Evolutionary conservation across 768 basidiomycete species (phyloP).

Genomic region (Leccinum rimulosum): DNA sequence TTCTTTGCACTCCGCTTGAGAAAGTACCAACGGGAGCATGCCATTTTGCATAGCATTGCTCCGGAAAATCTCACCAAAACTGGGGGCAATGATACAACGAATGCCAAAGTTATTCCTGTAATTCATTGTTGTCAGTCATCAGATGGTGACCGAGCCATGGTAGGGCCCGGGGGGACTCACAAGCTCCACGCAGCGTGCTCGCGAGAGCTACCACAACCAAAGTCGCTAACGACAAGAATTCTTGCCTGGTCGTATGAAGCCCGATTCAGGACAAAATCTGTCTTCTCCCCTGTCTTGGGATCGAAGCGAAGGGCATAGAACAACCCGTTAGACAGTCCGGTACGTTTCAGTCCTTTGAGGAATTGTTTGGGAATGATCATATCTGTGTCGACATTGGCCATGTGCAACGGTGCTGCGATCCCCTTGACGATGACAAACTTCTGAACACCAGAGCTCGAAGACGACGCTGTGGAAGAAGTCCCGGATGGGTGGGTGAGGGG

Average conservation of each 20-base stretch:
- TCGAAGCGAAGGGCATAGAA: conserved; percentile 83
- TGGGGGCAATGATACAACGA: conserved; percentile 81
- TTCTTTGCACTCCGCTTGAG: conserved; percentile 67
- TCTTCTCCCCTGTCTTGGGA: conserved; percentile 70
- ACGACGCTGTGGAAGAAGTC: conserved; percentile 33
- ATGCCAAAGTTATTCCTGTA: conserved; percentile 86
- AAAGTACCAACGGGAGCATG: conserved; percentile 75
- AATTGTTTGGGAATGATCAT: conserved; percentile 95
- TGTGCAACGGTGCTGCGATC: conserved; percentile 74
- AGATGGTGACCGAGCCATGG: not conserved
- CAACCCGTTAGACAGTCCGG: conserved; percentile 80
- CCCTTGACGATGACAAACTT: conserved; percentile 74
- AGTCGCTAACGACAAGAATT: conserved; percentile 86
- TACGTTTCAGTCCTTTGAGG: conserved; percentile 87
- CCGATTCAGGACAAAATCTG: conserved; percentile 83
- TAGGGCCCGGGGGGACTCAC: conserved; percentile 44
- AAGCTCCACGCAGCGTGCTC: conserved; percentile 90
- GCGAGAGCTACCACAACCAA: conserved; percentile 87
- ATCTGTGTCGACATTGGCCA: conserved; percentile 88
- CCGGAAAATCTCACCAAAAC: conserved; percentile 89
- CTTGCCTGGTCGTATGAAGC: conserved; percentile 71
- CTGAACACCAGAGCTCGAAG: conserved; percentile 43
- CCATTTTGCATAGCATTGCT: conserved; percentile 93
- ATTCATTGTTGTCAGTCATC: not conserved
- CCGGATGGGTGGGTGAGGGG: conserved; percentile 35